Conservation (phyloP, 1,284 basidiomycete species). For the Chalciporus sp. region DNA sequence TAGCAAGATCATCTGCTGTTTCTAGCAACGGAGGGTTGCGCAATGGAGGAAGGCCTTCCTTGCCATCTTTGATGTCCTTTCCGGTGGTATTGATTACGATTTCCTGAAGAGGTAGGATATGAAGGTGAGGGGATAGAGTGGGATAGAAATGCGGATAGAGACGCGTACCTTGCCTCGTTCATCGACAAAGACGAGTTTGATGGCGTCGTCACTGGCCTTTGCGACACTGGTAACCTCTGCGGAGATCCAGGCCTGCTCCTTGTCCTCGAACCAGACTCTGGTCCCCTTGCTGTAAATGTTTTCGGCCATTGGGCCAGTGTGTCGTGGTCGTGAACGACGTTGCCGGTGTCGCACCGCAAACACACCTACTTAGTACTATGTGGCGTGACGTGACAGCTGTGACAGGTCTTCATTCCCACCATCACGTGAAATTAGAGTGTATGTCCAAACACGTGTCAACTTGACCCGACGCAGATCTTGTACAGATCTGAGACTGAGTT, state of each 20-base stretch:
- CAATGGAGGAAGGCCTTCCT: constrained; percentile 83
- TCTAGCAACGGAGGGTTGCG: constrained; percentile 96
- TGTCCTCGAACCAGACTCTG: constrained; percentile 89
- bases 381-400: constrained; percentile 22
- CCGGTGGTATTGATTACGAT: constrained; percentile 75
- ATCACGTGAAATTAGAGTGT: constrained; percentile 17
- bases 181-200: constrained; percentile 81
- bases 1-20: constrained; percentile 97
- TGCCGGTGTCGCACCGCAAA: neutral
- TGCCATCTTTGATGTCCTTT: constrained; percentile 75
- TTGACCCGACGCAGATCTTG: too few relatives aligned
- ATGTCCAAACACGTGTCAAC: too few relatives aligned
- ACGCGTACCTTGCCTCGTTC: constrained; percentile 80
- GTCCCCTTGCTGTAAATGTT: constrained; percentile 86
- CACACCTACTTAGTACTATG: neutral
- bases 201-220: constrained; percentile 63
- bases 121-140: constrained; percentile 12
- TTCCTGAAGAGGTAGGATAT: constrained; percentile 53
- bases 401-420: constrained; percentile 19
- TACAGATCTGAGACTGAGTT: too few relatives aligned
- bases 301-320: constrained; percentile 64
- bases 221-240: constrained; percentile 76
- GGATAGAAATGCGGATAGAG: constrained; percentile 10
- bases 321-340: constrained; percentile 15
- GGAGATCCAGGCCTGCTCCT: constrained; percentile 90